These are phyloP conservation scores for Colletotrichum sp. DNA, from an alignment of 2,329 filamentous ascomycete species.

Conservation along the genomic window DNA sequence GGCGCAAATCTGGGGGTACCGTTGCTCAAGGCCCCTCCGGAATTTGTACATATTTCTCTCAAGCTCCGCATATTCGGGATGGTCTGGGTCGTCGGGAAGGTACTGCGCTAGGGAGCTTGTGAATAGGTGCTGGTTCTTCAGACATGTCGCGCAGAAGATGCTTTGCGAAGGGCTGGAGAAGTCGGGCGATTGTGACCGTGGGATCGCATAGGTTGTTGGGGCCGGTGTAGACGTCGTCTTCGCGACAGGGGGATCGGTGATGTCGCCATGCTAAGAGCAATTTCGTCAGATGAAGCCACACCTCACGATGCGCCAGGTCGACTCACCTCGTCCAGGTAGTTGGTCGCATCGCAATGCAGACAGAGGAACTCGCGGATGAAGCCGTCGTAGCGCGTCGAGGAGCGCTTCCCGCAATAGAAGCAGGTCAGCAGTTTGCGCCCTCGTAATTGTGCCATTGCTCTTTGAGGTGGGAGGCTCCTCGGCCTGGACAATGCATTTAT, in stretches of 20 bases:
- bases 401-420: conserved; percentile 83
- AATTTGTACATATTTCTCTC: conserved; percentile 75
- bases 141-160: conserved; percentile 76
- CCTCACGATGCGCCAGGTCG: neutral
- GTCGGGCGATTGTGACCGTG: conserved; percentile 41
- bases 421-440: conserved; percentile 62
- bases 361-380: conserved; percentile 73
- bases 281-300: neutral
- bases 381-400: conserved; percentile 63
- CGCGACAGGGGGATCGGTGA: conserved; percentile 81
- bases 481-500: conserved; percentile 21
- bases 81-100: conserved; percentile 66
- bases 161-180: conserved; percentile 35
- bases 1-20: conserved; percentile 89
- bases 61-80: conserved; percentile 73
- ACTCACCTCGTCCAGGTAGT: conserved; percentile 84
- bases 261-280: conserved; percentile 75
- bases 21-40: conserved; percentile 74
- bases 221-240: conserved; percentile 54
- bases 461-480: neutral
- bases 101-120: conserved; percentile 81
- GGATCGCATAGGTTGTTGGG: conserved; percentile 52
- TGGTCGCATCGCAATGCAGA: conserved; percentile 80
- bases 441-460: conserved; percentile 47
- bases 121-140: conserved; percentile 88